phyloP scores from a whole-genome alignment of 148 eudicot genomes.

The Drosera capensis region DNA sequence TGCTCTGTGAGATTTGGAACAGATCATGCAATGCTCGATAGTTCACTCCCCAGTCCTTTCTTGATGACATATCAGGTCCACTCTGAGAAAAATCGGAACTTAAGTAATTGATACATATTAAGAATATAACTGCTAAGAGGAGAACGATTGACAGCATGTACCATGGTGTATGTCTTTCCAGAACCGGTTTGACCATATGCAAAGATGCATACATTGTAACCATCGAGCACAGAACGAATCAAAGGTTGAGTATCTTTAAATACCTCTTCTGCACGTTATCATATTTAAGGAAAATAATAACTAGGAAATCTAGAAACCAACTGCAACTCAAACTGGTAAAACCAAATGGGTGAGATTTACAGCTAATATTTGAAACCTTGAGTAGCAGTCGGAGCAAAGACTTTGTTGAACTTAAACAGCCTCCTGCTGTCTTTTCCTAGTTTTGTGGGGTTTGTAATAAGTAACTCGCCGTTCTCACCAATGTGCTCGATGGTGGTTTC shows the following conservation, averaged over 20 bases:
- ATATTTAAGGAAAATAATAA: no score
- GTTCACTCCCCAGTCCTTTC: conserved; percentile 79
- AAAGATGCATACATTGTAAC: conserved; percentile 79
- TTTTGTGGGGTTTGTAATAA: conserved; percentile 60
- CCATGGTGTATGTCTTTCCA: conserved; percentile 96
- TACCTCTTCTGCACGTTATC: conserved; percentile 55
- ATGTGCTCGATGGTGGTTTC: conserved; percentile 68
- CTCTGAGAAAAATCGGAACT: conserved; percentile 21
- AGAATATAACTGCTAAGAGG: background rate
- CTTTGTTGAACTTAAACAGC: conserved; percentile 74
- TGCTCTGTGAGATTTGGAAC: conserved; percentile 57
- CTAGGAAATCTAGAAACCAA: no score
- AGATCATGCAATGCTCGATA: conserved; percentile 81
- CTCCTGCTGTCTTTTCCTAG: conserved; percentile 69
- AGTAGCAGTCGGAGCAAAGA: conserved; percentile 61
- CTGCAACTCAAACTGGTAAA: no score
- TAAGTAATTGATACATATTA: background rate
- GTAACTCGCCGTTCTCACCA: conserved; percentile 83
- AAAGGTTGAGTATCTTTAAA: conserved; percentile 72
- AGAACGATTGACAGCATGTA: conserved; percentile 10
- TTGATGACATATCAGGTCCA: conserved; percentile 59
- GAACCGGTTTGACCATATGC: conserved; percentile 97
- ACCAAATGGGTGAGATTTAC: conserved; percentile 1
- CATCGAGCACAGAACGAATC: conserved; percentile 86
- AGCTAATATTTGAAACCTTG: conserved; percentile 42